Evolutionary conservation across 495 filamentous ascomycete genomes (phyloP), one percentile per base, ranked within the genome.

Genomic region (Sordaria brevicollis): DNA sequence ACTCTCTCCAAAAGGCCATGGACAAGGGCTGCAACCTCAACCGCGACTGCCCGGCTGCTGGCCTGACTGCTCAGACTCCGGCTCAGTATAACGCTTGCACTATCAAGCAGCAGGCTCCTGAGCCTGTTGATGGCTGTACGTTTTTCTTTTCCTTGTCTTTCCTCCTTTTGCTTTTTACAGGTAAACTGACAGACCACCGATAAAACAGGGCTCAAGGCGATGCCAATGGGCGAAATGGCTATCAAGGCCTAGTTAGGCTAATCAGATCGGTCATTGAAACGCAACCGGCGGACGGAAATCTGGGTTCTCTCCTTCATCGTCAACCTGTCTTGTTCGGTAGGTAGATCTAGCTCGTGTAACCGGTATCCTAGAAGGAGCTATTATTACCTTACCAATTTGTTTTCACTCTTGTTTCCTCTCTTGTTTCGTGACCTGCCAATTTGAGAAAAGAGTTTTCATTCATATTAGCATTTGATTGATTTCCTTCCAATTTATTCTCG

Each of bases 1-100:
- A 82, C 31, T 81, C 84, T 67, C 86, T 93, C 66, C 89, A 93
- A 76, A 81, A 82, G 68, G 89, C 88, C 68, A 83, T 91, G 78
- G 80, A 90, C 72, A 81, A 81, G 73, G 49, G 69, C 71, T 93
- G 90, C 82, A 86, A 86, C 71, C 82, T 85, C 54, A 83, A 85
- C 81, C 76, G 72, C 33, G 80, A 81, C 76, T 85, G 83, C 77
- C 72, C 81, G 29, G 74, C 75, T 65, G 83, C 83, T 65, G 83
- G 83, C 41, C 78, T 84, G 74, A 80, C 78, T 19, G 73, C 74
- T 65, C 82, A 84, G 76, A 70, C 77, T 39, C 71, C 82, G 43
- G 80, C 78, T 68, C 54, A 77, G 68, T 85, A 85, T 79, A 83
- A 78, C 71, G 76, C 82, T 57, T 85, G 83, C 82, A 84, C 77